Percentiles rank a stretch among this genome's conserved stretches.
Conservation (phyloP, 2,329 filamentous ascomycete genomes). For the Knufia petricola region DNA sequence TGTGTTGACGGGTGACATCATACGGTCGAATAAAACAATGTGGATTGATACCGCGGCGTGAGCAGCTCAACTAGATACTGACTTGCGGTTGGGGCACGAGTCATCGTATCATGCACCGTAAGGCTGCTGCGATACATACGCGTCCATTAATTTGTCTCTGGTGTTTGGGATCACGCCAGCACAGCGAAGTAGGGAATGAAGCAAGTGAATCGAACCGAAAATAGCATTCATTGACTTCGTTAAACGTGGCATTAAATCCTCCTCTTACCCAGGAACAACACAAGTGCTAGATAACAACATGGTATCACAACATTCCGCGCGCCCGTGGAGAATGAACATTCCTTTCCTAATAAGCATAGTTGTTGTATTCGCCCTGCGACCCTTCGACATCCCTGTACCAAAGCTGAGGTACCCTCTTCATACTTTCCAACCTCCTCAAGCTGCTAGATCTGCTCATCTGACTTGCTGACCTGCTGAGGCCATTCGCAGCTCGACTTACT, state of each 20-base stretch:
- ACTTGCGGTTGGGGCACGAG: too few species aligned
- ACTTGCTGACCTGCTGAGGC: conserved; percentile 62
- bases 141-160: too few species aligned
- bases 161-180: too few species aligned
- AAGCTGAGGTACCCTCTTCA: conserved; percentile 20
- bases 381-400: conserved; percentile 22
- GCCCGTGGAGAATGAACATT: background rate
- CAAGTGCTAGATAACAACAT: background rate
- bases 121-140: too few species aligned
- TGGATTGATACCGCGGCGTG: too few species aligned
- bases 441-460: conserved; percentile 78
- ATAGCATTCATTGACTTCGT: background rate
- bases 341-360: conserved; percentile 14
- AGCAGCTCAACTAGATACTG: too few species aligned
- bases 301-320: conserved; percentile 4
- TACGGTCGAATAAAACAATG: too few species aligned
- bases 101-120: too few species aligned
- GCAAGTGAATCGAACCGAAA: too few species aligned
- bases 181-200: too few species aligned
- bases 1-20: too few species aligned
- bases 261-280: background rate
- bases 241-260: background rate
- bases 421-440: conserved; percentile 74
- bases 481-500: conserved; percentile 16
- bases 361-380: conserved; percentile 13